Conservation (phyloP, 2,329 filamentous ascomycete genomes). For the Calonectria hawksworthii region DNA sequence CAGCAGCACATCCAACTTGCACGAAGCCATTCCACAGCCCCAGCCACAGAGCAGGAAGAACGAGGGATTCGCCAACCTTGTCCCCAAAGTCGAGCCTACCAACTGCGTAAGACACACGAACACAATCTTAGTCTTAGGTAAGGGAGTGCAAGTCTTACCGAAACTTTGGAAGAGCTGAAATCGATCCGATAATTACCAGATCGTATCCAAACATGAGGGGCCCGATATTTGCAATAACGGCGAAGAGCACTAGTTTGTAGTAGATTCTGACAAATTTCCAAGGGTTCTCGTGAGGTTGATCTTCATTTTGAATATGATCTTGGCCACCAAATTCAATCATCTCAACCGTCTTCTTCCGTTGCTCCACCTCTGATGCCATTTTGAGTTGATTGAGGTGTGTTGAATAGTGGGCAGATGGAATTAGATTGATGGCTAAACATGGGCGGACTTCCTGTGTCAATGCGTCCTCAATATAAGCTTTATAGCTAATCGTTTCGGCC, state of each 20-base stretch:
- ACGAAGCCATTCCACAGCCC: constrained; percentile 16
- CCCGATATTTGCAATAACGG: not conserved
- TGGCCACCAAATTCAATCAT: not conserved
- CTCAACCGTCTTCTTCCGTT: not conserved
- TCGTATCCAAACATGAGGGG: constrained; percentile 12
- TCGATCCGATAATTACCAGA: not conserved
- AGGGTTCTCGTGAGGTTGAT: not conserved
- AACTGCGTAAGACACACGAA: not conserved
- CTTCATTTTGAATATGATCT: not conserved
- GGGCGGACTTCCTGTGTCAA: not conserved
- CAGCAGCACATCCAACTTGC: not conserved
- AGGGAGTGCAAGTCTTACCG: not conserved
- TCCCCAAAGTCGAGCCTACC: not conserved
- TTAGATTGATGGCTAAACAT: not conserved
- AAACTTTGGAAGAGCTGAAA: constrained; percentile 3
- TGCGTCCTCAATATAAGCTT: not conserved
- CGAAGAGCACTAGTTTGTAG: not conserved
- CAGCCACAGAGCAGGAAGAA: constrained; percentile 4
- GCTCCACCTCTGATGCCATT: not conserved
- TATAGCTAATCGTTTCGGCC: not conserved
- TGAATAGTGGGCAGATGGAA: not conserved
- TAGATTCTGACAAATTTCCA: not conserved
- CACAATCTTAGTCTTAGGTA: too few relatives aligned
- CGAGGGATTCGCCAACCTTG: not conserved
- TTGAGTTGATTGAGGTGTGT: not conserved